Percentiles rank a stretch among this genome's conserved stretches.
phyloP scores from a whole-genome alignment of 768 basidiomycete species.

The Psilocybe cubensis region DNA sequence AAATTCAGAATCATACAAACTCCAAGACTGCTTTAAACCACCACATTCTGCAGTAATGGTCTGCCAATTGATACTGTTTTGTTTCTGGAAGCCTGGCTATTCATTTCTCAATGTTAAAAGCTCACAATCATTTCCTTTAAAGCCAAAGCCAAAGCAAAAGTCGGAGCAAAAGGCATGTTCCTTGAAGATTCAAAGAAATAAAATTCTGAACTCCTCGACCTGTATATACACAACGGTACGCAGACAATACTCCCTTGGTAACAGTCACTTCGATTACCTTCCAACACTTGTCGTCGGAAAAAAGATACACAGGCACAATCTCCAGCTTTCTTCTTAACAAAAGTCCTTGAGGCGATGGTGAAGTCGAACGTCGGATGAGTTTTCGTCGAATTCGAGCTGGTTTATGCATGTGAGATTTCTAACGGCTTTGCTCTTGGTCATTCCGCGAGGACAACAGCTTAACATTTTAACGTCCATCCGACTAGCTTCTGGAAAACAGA shows the following conservation, averaged over 20 bases:
- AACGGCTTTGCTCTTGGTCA: no score
- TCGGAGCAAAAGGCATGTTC: slow-evolving; percentile 29
- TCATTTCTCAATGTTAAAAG: slow-evolving; percentile 33
- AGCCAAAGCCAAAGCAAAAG: slow-evolving; percentile 30
- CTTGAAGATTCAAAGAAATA: slow-evolving; percentile 32
- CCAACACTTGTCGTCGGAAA: no score
- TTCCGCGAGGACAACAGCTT: slow-evolving; percentile 29
- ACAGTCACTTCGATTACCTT: no score
- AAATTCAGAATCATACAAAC: neutral
- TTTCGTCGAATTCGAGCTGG: slow-evolving; percentile 32
- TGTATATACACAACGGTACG: slow-evolving; percentile 40
- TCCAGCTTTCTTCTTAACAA: no score
- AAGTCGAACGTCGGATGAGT: slow-evolving; percentile 37
- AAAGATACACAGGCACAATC: no score
- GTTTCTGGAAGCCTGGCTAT: slow-evolving; percentile 25
- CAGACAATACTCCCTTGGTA: no score
- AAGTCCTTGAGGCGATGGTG: no score
- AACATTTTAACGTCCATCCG: slow-evolving; percentile 28
- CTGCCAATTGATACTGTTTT: neutral
- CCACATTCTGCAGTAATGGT: neutral
- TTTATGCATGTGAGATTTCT: slow-evolving; percentile 36
- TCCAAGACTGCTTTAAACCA: neutral
- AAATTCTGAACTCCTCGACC: slow-evolving; percentile 35
- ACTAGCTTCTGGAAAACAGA: slow-evolving; percentile 43
- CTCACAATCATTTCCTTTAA: no score